Evolutionary conservation across 2,329 filamentous ascomycete genomes (phyloP).

Genomic region (Nothopassalora personata): DNA sequence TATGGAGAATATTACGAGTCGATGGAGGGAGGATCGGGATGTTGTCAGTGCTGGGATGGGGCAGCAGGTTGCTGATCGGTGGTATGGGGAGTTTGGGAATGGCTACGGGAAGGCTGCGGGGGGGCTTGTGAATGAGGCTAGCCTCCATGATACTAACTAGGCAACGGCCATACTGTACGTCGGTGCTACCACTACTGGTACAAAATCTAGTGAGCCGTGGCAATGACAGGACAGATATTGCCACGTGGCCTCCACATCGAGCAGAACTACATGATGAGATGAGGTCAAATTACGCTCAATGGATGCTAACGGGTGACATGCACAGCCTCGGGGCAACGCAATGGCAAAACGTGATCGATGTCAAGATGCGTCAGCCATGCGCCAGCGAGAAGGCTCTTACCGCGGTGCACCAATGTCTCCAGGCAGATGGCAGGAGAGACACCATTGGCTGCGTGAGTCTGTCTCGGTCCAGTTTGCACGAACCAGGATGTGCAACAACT

Average conservation of each 20-base stretch:
- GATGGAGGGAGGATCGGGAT: conserved; percentile 46
- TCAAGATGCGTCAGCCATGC: not conserved
- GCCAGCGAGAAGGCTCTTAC: not conserved
- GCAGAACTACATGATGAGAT: not conserved
- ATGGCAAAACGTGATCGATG: not conserved
- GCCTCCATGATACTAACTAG: no score
- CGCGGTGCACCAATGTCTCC: not conserved
- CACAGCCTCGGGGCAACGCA: not conserved
- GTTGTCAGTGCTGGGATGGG: conserved; percentile 46
- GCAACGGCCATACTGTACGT: no score
- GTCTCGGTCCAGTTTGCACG: not conserved
- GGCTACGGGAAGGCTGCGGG: conserved; percentile 24
- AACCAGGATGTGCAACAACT: not conserved
- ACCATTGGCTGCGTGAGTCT: not conserved
- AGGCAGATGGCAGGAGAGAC: not conserved
- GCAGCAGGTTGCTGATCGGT: conserved; percentile 39
- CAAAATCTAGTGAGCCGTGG: no score
- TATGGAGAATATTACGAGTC: conserved; percentile 43
- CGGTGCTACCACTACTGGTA: no score
- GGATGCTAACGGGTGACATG: not conserved
- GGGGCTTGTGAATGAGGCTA: conserved; percentile 1
- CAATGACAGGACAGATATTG: no score
- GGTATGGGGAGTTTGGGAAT: conserved; percentile 36
- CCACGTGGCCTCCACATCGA: no score
- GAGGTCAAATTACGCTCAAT: conserved; percentile 1